Evolutionary conservation across 805 yeast genomes (phyloP).

Genomic region (Dipodascus albidus): DNA sequence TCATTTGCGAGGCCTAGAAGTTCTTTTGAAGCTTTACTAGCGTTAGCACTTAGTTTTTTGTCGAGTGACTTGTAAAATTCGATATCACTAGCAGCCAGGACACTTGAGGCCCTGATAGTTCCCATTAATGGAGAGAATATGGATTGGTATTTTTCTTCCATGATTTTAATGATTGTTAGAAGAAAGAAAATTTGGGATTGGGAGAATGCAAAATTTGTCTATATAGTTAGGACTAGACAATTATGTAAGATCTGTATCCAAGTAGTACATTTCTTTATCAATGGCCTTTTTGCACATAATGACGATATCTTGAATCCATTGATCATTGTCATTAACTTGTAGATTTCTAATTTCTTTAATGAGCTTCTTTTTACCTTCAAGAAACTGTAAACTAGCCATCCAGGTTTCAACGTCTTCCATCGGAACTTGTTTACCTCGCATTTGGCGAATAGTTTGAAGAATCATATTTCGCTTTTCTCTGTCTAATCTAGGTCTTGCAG

Average conservation of each 20-base stretch:
- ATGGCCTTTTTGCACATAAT: background rate
- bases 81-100: constrained; percentile 72
- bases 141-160: constrained; percentile 13
- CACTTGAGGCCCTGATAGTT: constrained; percentile 53
- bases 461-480: background rate
- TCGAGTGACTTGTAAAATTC: constrained; percentile 61
- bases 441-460: background rate
- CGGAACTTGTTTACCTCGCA: background rate
- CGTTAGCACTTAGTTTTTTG: constrained; percentile 29
- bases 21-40: constrained; percentile 25
- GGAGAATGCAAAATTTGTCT: background rate
- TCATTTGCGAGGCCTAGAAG: constrained; percentile 22
- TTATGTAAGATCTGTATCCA: background rate
- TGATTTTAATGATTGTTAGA: background rate
- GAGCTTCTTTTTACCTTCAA: background rate
- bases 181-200: constrained; percentile 3
- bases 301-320: background rate
- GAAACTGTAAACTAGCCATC: background rate
- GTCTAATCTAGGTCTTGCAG: background rate
- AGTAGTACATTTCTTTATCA: background rate
- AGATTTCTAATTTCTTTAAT: background rate
- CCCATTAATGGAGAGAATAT: constrained; percentile 39
- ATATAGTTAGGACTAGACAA: background rate
- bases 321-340: background rate
- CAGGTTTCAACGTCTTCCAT: background rate